A percentile compares a stretch with the other conserved stretches of the same genome.
Conservation (phyloP, 495 filamentous ascomycete species). For the Chaetomidium leptoderma region DNA sequence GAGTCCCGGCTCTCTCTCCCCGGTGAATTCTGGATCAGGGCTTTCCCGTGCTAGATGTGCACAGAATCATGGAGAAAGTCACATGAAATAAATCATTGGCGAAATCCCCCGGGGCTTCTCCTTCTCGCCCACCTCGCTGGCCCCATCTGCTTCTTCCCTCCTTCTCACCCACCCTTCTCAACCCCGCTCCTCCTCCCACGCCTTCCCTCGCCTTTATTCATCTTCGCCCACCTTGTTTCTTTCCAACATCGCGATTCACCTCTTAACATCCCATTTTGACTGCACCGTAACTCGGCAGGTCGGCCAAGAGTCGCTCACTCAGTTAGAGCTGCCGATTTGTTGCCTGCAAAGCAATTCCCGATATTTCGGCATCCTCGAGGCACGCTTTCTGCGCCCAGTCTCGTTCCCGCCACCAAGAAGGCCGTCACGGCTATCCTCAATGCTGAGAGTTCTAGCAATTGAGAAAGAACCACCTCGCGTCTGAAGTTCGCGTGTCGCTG, state of each 20-base stretch:
- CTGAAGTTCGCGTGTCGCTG: no score
- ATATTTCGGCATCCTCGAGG: background rate
- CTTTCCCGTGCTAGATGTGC: no score
- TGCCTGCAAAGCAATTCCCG: background rate
- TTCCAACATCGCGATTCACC: background rate
- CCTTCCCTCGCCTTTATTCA: background rate
- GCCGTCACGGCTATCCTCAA: background rate
- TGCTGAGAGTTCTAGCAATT: background rate
- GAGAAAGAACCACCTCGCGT: background rate
- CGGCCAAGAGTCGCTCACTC: background rate
- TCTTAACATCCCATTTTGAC: background rate
- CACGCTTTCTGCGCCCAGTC: background rate
- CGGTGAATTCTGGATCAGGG: no score
- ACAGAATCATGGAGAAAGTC: background rate
- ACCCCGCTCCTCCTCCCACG: background rate
- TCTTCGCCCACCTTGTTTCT: background rate
- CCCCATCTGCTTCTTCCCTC: background rate
- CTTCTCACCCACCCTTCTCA: background rate
- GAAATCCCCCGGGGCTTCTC: background rate
- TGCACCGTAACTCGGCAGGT: background rate
- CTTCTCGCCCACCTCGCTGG: background rate
- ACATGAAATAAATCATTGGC: background rate
- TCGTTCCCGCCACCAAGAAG: background rate
- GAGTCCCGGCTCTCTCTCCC: no score
- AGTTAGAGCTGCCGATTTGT: background rate